A percentile compares a stretch with the other conserved stretches of the same genome.
Conservation (phyloP, 139 green algal genomes). For the Chlorella vulgaris region DNA sequence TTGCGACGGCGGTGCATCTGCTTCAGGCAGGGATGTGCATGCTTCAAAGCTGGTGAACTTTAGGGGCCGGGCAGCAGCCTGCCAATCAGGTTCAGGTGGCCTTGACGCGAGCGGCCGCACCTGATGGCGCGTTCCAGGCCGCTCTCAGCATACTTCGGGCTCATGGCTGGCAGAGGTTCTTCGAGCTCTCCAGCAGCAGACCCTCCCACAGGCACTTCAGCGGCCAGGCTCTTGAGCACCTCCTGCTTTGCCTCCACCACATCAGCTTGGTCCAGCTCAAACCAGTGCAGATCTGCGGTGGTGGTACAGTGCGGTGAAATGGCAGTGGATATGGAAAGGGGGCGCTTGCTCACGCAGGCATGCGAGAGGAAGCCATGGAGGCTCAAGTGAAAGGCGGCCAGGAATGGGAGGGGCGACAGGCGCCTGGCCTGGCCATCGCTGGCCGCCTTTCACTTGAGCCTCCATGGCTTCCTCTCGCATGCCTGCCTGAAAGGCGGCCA, state of each 20-base stretch:
- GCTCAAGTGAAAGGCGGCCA: no score
- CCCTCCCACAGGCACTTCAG: neutral
- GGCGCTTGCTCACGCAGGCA: no score
- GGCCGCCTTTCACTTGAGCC: no score
- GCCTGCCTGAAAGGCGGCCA: no score
- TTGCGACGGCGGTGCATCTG: no score
- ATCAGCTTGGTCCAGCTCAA: conserved; percentile 68
- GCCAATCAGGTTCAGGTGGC: neutral
- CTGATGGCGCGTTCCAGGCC: neutral
- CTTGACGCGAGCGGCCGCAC: neutral
- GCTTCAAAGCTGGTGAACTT: no score
- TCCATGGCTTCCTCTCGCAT: neutral
- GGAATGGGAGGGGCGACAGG: no score
- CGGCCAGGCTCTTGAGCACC: neutral
- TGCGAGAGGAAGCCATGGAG: neutral
- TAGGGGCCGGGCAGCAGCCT: no score
- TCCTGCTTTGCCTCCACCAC: conserved; percentile 62
- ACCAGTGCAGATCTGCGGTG: conserved; percentile 53
- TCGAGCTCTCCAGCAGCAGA: neutral
- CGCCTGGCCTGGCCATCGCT: no score
- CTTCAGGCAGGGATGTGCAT: no score
- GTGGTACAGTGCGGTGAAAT: neutral
- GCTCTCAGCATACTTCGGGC: neutral
- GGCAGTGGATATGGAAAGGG: neutral
- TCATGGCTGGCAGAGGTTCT: neutral